phyloP scores from a whole-genome alignment of 2,329 filamentous ascomycete species.

The Drechslerella dactyloides region DNA sequence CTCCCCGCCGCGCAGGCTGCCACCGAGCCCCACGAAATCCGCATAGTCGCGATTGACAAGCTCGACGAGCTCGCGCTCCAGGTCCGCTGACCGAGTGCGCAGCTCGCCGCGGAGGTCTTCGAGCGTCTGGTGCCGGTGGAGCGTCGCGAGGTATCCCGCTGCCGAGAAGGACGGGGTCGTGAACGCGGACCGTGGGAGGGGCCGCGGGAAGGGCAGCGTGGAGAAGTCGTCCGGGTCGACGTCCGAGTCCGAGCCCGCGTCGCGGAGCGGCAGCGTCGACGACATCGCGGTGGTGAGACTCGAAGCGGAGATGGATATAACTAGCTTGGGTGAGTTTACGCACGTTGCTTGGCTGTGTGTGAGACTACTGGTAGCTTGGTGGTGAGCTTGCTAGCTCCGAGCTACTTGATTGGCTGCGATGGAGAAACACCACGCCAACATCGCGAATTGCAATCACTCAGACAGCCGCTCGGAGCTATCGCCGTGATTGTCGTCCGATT shows the following conservation, averaged over 20 bases:
- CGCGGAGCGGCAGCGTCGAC: conserved; percentile 24
- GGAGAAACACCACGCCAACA: too few relatives aligned
- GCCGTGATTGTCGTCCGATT: too few relatives aligned
- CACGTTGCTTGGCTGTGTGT: too few relatives aligned
- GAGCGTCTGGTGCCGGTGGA: conserved; percentile 92
- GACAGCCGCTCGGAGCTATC: too few relatives aligned
- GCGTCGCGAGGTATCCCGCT: conserved; percentile 78
- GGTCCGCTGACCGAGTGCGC: conserved; percentile 76
- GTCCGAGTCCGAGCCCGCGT: conserved; percentile 30
- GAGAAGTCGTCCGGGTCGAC: conserved; percentile 65
- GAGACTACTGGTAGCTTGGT: too few relatives aligned
- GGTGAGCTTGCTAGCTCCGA: too few relatives aligned
- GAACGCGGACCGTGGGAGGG: conserved; percentile 83
- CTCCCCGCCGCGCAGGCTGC: conserved; percentile 81
- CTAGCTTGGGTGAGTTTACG: not conserved
- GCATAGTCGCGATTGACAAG: conserved; percentile 95
- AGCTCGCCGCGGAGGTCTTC: conserved; percentile 89
- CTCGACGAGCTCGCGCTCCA: conserved; percentile 86
- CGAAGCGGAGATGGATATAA: too few relatives aligned
- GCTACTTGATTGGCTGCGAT: too few relatives aligned
- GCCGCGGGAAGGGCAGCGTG: conserved; percentile 84
- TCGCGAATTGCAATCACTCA: too few relatives aligned
- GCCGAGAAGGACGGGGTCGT: conserved; percentile 74
- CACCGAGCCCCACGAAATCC: conserved; percentile 83
- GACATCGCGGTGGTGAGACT: conserved; percentile 9